Conservation (phyloP, 164 flowering plant species). For the Pachysandra terminalis region DNA sequence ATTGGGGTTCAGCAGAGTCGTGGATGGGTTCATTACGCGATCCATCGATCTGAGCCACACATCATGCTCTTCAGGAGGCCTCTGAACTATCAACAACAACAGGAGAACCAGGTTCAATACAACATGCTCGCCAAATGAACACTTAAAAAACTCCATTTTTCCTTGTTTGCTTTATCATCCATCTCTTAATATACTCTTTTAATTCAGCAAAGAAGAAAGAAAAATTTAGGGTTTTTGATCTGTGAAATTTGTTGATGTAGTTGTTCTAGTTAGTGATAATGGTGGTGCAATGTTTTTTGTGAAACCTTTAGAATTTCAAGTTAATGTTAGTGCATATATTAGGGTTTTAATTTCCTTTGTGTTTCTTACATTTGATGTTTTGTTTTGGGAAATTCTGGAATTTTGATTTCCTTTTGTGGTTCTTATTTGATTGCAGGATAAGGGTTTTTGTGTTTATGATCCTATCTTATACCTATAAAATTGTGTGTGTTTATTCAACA, state of each 20-base stretch:
- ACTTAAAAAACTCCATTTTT: too few species aligned
- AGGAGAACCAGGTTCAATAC: slow-evolving; percentile 53
- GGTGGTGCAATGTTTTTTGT: too few species aligned
- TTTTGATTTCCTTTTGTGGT: too few species aligned
- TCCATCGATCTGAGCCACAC: slow-evolving; percentile 42
- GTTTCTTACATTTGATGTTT: too few species aligned
- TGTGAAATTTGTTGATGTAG: not conserved
- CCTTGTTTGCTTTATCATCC: not conserved
- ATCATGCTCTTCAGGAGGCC: slow-evolving; percentile 99
- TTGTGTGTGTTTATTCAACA: too few species aligned
- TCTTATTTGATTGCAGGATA: too few species aligned
- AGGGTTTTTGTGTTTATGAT: too few species aligned
- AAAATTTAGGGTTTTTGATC: slow-evolving; percentile 3
- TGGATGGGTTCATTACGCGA: slow-evolving; percentile 60
- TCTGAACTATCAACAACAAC: slow-evolving; percentile 81
- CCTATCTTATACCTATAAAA: too few species aligned
- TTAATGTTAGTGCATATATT: not conserved
- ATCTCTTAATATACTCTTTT: not conserved
- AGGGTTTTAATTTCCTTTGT: too few species aligned
- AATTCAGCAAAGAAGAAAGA: slow-evolving; percentile 5
- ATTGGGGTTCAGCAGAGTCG: slow-evolving; percentile 98
- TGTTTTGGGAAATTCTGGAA: too few species aligned
- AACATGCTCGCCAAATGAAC: slow-evolving; percentile 40
- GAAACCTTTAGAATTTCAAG: not conserved
- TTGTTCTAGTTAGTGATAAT: not conserved